Evolutionary conservation across 345 rosid species (phyloP).

Genomic region (Rubroshorea leprosula): DNA sequence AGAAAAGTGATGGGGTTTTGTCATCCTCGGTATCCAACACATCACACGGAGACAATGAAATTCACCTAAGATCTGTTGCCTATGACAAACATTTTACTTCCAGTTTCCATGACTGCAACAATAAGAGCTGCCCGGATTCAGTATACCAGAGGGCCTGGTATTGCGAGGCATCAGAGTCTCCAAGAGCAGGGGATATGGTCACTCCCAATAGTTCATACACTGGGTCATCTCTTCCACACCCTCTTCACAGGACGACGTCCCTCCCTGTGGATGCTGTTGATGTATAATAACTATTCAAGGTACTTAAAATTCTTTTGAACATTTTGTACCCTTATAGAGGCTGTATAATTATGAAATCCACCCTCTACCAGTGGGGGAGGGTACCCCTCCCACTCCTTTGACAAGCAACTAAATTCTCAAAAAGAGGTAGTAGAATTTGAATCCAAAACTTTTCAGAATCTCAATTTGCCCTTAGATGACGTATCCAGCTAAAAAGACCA

Average conservation of each 20-base stretch:
- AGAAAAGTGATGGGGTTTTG: constrained; percentile 14
- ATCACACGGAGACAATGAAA: constrained; percentile 16
- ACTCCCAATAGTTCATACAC: constrained; percentile 30
- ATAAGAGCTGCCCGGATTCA: constrained; percentile 28
- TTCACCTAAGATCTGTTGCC: too few relatives aligned
- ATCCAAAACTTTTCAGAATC: too few relatives aligned
- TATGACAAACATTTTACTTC: too few relatives aligned
- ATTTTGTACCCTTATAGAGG: constrained; percentile 23
- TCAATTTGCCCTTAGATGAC: too few relatives aligned
- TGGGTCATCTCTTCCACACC: constrained; percentile 37
- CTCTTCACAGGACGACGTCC: constrained; percentile 59
- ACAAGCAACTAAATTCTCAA: too few relatives aligned
- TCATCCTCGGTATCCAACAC: constrained; percentile 12
- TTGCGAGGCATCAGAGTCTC: constrained; percentile 23
- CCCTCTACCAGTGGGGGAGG: constrained; percentile 6
- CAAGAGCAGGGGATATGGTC: constrained; percentile 13
- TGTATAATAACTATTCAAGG: constrained; percentile 25
- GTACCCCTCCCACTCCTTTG: too few relatives aligned
- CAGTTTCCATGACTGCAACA: too few relatives aligned
- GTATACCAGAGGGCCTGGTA: constrained; percentile 29
- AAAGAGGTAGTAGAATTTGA: too few relatives aligned
- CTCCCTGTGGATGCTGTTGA: constrained; percentile 67
- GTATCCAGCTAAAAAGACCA: too few relatives aligned
- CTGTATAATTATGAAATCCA: constrained; percentile 21
- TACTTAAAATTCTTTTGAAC: constrained; percentile 29